Conservation (phyloP, 495 filamentous ascomycete genomes). For the Ascodesmis nigricans region DNA sequence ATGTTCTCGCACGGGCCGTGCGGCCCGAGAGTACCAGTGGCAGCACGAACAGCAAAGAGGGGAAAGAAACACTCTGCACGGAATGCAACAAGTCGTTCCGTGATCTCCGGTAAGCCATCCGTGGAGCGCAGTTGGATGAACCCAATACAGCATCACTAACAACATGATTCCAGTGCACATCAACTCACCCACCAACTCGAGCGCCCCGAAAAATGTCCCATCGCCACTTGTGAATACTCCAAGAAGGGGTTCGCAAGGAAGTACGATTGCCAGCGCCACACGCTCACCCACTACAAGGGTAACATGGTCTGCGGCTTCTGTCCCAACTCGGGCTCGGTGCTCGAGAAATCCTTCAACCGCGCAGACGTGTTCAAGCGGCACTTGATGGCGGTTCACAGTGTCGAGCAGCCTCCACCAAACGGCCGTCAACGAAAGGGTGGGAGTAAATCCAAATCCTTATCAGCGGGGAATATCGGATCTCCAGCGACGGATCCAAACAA, state of each 20-base stretch:
- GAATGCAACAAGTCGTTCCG: slow-evolving; percentile 21
- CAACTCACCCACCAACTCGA: slow-evolving; percentile 91
- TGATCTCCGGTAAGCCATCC: slow-evolving; percentile 11
- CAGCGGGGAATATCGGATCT: slow-evolving; percentile 13
- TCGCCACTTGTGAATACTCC: slow-evolving; percentile 83
- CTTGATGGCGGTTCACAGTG: slow-evolving; percentile 75
- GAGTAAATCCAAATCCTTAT: slow-evolving; percentile 24
- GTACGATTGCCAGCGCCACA: slow-evolving; percentile 98
- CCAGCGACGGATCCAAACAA: slow-evolving; percentile 9
- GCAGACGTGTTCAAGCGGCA: slow-evolving; percentile 98
- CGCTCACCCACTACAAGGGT: slow-evolving; percentile 94
- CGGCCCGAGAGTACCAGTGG: slow-evolving; percentile 13
- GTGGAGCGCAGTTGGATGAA: background rate
- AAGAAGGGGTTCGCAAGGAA: slow-evolving; percentile 89
- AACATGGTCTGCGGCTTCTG: slow-evolving; percentile 99
- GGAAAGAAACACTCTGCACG: slow-evolving; percentile 19
- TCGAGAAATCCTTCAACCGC: slow-evolving; percentile 95
- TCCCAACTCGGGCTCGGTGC: slow-evolving; percentile 70
- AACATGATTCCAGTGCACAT: slow-evolving; percentile 47
- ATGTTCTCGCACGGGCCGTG: slow-evolving; percentile 5
- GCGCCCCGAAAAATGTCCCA: slow-evolving; percentile 90
- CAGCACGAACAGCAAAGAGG: slow-evolving; percentile 15
- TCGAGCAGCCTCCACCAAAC: slow-evolving; percentile 91
- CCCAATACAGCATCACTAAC: background rate
- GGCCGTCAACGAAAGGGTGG: slow-evolving; percentile 68